A percentile compares a stretch with the other conserved stretches of the same genome.
These are phyloP conservation scores for Ophiostoma triangulosporum DNA, from an alignment of 2,329 filamentous ascomycete genomes.

Conservation along the genomic window DNA sequence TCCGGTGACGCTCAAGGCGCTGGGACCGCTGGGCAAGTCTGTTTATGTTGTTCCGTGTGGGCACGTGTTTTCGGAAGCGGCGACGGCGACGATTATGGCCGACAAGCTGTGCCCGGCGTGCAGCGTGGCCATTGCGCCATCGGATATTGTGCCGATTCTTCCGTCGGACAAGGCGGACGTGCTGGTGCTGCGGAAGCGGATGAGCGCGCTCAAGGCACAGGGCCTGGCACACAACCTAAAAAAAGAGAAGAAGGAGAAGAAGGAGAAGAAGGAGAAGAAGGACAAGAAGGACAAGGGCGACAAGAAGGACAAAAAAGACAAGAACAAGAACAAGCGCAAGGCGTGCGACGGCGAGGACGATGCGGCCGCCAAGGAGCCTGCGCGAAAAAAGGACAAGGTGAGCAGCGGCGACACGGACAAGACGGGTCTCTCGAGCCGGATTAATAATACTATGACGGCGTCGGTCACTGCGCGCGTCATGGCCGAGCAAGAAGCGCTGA, in stretches of 20 bases:
- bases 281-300: slow-evolving; percentile 51
- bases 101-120: slow-evolving; percentile 57
- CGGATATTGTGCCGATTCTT: slow-evolving; percentile 74
- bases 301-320: slow-evolving; percentile 21
- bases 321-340: slow-evolving; percentile 9
- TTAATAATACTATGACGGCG: slow-evolving; percentile 81
- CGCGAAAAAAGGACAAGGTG: slow-evolving; percentile 18
- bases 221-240: slow-evolving; percentile 80
- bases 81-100: slow-evolving; percentile 59
- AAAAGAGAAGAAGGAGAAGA: slow-evolving; percentile 42
- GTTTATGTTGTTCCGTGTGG: slow-evolving; percentile 92
- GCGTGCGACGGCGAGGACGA: too few relatives aligned
- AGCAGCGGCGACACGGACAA: neutral
- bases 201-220: slow-evolving; percentile 53
- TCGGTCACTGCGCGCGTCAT: slow-evolving; percentile 75
- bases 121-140: slow-evolving; percentile 54
- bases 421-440: slow-evolving; percentile 31
- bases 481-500: slow-evolving; percentile 70
- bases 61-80: slow-evolving; percentile 81
- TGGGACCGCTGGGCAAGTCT: slow-evolving; percentile 65
- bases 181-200: slow-evolving; percentile 48
- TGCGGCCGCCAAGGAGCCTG: too few relatives aligned
- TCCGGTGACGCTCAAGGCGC: slow-evolving; percentile 72
- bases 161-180: slow-evolving; percentile 59
- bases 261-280: slow-evolving; percentile 51